Percentiles rank a stretch among this genome's conserved stretches.
Evolutionary conservation across 345 rosid species (phyloP).

Genomic region (Brassica nigra): DNA sequence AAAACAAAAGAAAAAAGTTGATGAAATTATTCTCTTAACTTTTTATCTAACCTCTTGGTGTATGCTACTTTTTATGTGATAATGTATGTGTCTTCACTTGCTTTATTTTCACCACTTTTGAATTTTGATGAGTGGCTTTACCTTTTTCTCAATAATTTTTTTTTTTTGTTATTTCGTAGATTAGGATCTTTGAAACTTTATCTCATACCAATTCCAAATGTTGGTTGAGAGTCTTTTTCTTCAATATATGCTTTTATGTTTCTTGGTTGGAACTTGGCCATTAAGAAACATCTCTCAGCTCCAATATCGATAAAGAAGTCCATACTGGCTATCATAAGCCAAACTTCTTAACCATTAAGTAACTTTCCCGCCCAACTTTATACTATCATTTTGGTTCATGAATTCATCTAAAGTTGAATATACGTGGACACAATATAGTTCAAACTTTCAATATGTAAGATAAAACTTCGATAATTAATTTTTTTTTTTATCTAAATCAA

Average conservation of each 20-base stretch:
- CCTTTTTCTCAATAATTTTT: not conserved
- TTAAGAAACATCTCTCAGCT: conserved; percentile 34
- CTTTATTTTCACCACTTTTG: conserved; percentile 34
- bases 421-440: not conserved
- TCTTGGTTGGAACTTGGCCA: conserved; percentile 41
- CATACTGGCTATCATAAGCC: conserved; percentile 21
- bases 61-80: conserved; percentile 37
- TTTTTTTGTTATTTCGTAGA: not conserved
- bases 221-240: conserved; percentile 23
- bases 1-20: conserved; percentile 22
- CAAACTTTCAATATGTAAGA: not conserved
- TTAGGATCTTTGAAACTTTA: conserved; percentile 26
- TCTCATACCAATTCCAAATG: conserved; percentile 25
- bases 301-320: conserved; percentile 20
- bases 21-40: conserved; percentile 22
- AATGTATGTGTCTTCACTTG: conserved; percentile 38
- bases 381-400: not conserved
- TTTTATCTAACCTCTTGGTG: conserved; percentile 28
- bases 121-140: conserved; percentile 27
- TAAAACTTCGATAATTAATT: not conserved
- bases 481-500: not conserved
- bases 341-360: conserved; percentile 43
- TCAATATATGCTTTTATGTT: conserved; percentile 15
- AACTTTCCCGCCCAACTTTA: conserved; percentile 21
- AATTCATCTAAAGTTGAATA: not conserved